A percentile compares a stretch with the other conserved stretches of the same genome.
phyloP scores from a whole-genome alignment of 192 early-diverging fungal genomes.

The Coemansia sp. region DNA sequence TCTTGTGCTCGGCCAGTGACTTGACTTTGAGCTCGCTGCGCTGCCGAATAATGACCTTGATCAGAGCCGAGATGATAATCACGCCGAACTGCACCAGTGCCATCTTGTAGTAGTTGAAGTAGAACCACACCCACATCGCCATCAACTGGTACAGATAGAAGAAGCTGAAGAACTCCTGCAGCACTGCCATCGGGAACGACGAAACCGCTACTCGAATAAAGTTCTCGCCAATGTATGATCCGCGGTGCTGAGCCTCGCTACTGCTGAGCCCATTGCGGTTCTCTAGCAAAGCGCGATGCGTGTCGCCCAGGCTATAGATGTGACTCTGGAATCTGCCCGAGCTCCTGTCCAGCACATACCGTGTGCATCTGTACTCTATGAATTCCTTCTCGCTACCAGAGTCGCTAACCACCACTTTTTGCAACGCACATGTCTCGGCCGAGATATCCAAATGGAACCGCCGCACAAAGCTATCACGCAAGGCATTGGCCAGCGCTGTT shows the following conservation, averaged over 20 bases:
- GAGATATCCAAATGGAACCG: slow-evolving; percentile 42
- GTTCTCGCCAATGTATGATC: slow-evolving; percentile 66
- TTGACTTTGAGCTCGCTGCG: slow-evolving; percentile 59
- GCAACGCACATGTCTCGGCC: slow-evolving; percentile 43
- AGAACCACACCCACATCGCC: slow-evolving; percentile 70
- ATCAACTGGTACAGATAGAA: slow-evolving; percentile 67
- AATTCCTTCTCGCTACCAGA: slow-evolving; percentile 28
- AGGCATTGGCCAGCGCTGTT: slow-evolving; percentile 35
- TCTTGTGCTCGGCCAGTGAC: slow-evolving; percentile 57
- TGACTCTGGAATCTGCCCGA: slow-evolving; percentile 57
- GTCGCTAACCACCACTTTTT: slow-evolving; percentile 38
- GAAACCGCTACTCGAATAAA: slow-evolving; percentile 58
- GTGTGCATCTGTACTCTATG: slow-evolving; percentile 76
- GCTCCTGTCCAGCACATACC: slow-evolving; percentile 64
- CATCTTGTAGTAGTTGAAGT: slow-evolving; percentile 65
- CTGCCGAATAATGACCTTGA: slow-evolving; percentile 58
- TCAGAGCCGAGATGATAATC: slow-evolving; percentile 58
- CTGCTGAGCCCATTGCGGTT: slow-evolving; percentile 53
- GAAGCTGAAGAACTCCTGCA: slow-evolving; percentile 59
- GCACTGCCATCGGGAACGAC: slow-evolving; percentile 47
- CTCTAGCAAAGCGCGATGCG: slow-evolving; percentile 51
- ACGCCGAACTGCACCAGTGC: slow-evolving; percentile 59
- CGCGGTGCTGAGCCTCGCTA: slow-evolving; percentile 55
- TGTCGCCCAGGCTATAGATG: slow-evolving; percentile 60
- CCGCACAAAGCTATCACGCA: slow-evolving; percentile 38